Evolutionary conservation across 306 rosid species (phyloP).

Genomic region (Lagenaria siceraria): DNA sequence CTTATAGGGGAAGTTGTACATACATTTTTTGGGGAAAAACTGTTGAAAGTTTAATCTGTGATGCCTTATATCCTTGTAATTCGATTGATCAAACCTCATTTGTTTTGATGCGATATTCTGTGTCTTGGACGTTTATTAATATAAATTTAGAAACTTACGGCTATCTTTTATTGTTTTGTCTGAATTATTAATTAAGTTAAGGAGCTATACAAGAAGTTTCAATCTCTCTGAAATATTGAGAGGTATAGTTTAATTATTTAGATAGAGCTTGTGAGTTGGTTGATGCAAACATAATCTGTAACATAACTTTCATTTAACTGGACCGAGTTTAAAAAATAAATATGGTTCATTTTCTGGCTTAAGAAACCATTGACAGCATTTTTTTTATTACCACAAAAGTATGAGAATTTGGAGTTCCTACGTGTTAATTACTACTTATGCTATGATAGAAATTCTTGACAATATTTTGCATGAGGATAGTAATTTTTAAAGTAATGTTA

Average conservation of each 20-base stretch:
- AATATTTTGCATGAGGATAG: neutral
- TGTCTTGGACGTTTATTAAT: neutral
- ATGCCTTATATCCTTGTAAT: neutral
- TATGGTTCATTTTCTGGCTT: neutral
- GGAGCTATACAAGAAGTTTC: neutral
- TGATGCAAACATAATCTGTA: neutral
- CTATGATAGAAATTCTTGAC: neutral
- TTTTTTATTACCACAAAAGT: too few relatives aligned
- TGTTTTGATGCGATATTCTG: neutral
- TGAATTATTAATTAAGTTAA: neutral
- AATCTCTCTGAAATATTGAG: neutral
- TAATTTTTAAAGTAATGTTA: neutral
- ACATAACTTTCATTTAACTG: neutral
- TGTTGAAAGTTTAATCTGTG: neutral
- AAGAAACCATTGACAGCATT: neutral
- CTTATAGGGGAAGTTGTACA: slow-evolving; percentile 4
- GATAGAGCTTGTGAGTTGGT: neutral
- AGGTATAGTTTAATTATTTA: neutral
- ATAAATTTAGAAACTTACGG: neutral
- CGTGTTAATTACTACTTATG: too few relatives aligned
- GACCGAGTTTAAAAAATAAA: neutral
- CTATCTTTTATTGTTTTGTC: neutral
- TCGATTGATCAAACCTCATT: neutral
- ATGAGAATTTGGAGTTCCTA: too few relatives aligned
- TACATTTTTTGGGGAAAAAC: neutral